Evolutionary conservation across 83 land plant species (phyloP).

Genomic region (Diphasiastrum complanatum): DNA sequence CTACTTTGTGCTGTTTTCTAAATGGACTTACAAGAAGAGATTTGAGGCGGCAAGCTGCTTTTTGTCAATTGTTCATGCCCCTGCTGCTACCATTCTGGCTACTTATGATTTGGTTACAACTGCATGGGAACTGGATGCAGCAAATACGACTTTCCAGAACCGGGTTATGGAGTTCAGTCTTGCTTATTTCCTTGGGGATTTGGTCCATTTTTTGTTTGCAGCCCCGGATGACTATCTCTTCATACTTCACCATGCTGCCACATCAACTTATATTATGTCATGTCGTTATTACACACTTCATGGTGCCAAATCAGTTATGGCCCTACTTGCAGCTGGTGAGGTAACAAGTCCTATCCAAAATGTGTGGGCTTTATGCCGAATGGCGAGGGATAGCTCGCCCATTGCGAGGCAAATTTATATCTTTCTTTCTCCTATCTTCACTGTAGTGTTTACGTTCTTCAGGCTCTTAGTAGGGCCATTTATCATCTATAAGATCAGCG

Average conservation of each 20-base stretch:
- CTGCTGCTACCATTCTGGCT: slow-evolving; percentile 17
- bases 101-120: slow-evolving; percentile 11
- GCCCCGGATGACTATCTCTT: slow-evolving; percentile 36
- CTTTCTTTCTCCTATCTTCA: slow-evolving; percentile 33
- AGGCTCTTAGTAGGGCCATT: slow-evolving; percentile 38
- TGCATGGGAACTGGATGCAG: slow-evolving; percentile 23
- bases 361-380: slow-evolving; percentile 32
- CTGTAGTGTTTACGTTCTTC: slow-evolving; percentile 25
- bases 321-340: slow-evolving; percentile 32
- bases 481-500: slow-evolving; percentile 18
- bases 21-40: too few relatives aligned
- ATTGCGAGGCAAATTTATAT: slow-evolving; percentile 26
- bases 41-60: slow-evolving; percentile 38
- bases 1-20: too few relatives aligned
- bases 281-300: slow-evolving; percentile 28
- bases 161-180: slow-evolving; percentile 32
- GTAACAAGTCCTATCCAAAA: slow-evolving; percentile 33
- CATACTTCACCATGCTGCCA: slow-evolving; percentile 34
- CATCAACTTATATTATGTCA: slow-evolving; percentile 34
- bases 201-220: slow-evolving; percentile 22
- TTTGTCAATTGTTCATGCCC: slow-evolving; percentile 25
- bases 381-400: slow-evolving; percentile 26
- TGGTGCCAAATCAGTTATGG: slow-evolving; percentile 30
- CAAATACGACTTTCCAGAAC: slow-evolving; percentile 23
- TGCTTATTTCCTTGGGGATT: slow-evolving; percentile 35